Evolutionary conservation across 1,284 basidiomycete species (phyloP).

Genomic region (Ceratobasidium sp.): DNA sequence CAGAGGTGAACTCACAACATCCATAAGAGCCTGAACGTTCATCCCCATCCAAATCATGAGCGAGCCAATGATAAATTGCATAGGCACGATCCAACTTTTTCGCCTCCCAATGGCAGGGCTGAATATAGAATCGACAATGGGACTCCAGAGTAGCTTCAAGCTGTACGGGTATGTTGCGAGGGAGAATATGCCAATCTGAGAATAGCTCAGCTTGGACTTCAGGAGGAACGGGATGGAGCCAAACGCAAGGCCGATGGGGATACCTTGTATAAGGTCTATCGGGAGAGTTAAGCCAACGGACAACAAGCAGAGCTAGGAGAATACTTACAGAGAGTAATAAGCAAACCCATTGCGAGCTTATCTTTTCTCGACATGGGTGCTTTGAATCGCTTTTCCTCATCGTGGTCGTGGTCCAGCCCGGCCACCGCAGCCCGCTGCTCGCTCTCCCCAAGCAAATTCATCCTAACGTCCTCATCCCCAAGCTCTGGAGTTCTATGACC

Average conservation of each 20-base stretch:
- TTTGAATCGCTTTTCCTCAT: slow-evolving; percentile 51
- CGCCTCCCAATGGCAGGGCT: slow-evolving; percentile 84
- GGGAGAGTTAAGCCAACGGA: slow-evolving; percentile 38
- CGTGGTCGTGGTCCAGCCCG: slow-evolving; percentile 56
- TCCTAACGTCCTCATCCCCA: slow-evolving; percentile 67
- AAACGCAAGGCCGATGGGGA: slow-evolving; percentile 78
- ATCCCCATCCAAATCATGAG: slow-evolving; percentile 90
- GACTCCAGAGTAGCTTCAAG: slow-evolving; percentile 97
- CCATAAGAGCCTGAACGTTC: slow-evolving; percentile 82
- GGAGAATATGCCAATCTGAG: slow-evolving; percentile 94
- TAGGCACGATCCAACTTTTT: slow-evolving; percentile 99
- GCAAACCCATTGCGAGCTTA: slow-evolving; percentile 84
- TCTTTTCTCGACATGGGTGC: slow-evolving; percentile 73
- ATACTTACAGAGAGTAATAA: slow-evolving; percentile 87
- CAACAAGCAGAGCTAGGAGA: neutral
- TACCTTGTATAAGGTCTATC: slow-evolving; percentile 90
- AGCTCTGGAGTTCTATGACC: slow-evolving; percentile 5
- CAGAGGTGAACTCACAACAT: slow-evolving; percentile 68
- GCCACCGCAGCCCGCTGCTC: slow-evolving; percentile 62
- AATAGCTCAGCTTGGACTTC: slow-evolving; percentile 94
- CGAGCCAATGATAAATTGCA: slow-evolving; percentile 90
- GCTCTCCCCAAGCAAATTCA: slow-evolving; percentile 69
- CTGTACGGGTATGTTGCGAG: slow-evolving; percentile 96
- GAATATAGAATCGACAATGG: slow-evolving; percentile 95
- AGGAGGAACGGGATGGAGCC: slow-evolving; percentile 96